Evolutionary conservation across 2,329 filamentous ascomycete genomes (phyloP).

Genomic region (Colletotrichum sp.): DNA sequence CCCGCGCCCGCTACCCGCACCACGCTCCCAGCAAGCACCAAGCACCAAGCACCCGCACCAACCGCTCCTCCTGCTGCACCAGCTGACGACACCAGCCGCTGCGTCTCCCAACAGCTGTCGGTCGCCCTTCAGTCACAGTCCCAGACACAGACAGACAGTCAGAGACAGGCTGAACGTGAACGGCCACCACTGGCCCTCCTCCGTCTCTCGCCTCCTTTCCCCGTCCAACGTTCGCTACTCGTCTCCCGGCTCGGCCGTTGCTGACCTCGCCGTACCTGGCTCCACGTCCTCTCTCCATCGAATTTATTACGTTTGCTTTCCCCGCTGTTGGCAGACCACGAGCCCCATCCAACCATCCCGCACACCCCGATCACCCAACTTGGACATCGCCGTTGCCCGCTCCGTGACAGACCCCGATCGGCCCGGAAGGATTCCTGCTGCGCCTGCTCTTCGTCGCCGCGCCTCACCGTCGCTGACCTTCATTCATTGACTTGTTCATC

Average conservation of each 20-base stretch:
- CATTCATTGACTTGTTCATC: neutral
- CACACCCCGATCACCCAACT: neutral
- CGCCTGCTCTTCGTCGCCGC: neutral
- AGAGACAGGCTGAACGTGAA: neutral
- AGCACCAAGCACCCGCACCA: neutral
- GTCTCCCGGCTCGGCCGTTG: neutral
- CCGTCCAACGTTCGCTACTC: neutral
- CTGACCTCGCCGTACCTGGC: neutral
- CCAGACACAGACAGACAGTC: neutral
- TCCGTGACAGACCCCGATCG: conserved; percentile 7
- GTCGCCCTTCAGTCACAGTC: neutral
- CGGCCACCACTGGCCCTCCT: neutral
- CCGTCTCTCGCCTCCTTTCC: neutral
- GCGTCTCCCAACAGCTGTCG: neutral
- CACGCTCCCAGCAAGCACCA: neutral
- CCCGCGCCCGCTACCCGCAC: neutral
- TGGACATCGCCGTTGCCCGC: neutral
- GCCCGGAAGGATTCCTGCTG: conserved; percentile 2
- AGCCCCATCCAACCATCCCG: neutral
- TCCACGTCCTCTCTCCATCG: neutral
- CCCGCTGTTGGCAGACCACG: neutral
- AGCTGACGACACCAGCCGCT: conserved; percentile 1
- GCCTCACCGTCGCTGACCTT: neutral
- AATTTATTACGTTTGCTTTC: conserved; percentile 10
- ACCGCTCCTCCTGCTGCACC: neutral